Evolutionary conservation across 331 rosid genomes (phyloP), one percentile per base, ranked within the genome.

Genomic region (Acacia concinna): DNA sequence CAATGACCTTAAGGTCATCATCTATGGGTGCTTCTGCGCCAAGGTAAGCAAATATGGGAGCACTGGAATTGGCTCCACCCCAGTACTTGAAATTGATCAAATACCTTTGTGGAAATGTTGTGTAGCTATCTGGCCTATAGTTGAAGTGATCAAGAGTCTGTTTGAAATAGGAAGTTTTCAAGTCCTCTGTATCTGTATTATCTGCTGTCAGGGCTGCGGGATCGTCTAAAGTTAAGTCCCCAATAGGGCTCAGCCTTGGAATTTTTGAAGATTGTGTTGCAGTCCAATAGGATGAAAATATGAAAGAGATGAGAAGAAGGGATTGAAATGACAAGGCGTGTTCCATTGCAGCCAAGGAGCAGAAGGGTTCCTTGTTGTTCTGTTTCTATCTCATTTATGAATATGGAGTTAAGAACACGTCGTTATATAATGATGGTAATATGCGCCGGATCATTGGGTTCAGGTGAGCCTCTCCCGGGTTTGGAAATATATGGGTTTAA

Each of bases 121-220:
- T 40, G 81, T 86, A 91, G 85, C 95, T 89, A 64, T 88, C 87
- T 11, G 88, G 88, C 72, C 80, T 83, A 76, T 87, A 89, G 71
- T 89, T 93, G 89, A 93, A 93, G 74, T 91, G 97, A 83, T 93
- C 92, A 0, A 93, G 86, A 5, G 84, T 86, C 67, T 89, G 94
- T 37, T 81, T 79, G 78, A 75, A 91, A 62, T 82, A 89, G 72
- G 79, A 88, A 32, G 89, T 87, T 69, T 85, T 13, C 28, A 88
- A 57, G 14, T 81, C 85, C 3, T 71, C 62, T 20, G 75, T 15
- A 47, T 83, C 62, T n/a, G 72, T 20, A 47, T 81, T 67, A 35
- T 0, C 28, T 40, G 66, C 66, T 8, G 68, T 21, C 14, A 21
- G 1, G 60, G 64, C 0, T 70, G 76, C 76, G 69, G 73, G 25